These are phyloP conservation scores for Capsella bursapastoris DNA, from an alignment of 345 rosid genomes.

Conservation along the genomic window DNA sequence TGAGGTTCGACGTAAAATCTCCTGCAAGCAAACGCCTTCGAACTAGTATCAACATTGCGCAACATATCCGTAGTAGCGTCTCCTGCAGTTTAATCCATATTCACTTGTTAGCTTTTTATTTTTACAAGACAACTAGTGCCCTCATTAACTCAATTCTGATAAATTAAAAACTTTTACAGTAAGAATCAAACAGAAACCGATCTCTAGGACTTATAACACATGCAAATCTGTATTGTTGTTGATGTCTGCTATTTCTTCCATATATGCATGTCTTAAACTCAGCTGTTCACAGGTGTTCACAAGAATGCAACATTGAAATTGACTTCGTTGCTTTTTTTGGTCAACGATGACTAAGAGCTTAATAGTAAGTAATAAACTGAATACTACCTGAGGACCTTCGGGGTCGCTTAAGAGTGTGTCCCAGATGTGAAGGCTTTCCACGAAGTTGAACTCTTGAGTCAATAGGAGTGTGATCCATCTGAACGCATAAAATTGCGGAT, in stretches of 20 bases:
- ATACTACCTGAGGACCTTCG: conserved; percentile 87
- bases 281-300: neutral
- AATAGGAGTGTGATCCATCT: conserved; percentile 98
- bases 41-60: conserved; percentile 45
- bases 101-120: conserved; percentile 12
- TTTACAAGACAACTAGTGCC: conserved; percentile 4
- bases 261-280: conserved; percentile 4
- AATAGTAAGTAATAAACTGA: neutral
- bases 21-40: conserved; percentile 71
- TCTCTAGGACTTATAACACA: conserved; percentile 3
- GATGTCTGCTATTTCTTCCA: neutral
- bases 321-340: neutral
- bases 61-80: conserved; percentile 41
- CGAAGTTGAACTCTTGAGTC: conserved; percentile 94
- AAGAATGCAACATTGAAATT: conserved; percentile 3
- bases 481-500: conserved; percentile 97
- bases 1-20: conserved; percentile 75
- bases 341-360: neutral
- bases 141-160: neutral
- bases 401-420: conserved; percentile 93
- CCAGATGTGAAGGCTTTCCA: conserved; percentile 93
- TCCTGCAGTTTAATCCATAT: conserved; percentile 25
- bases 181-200: neutral
- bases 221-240: neutral
- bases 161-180: too few species aligned